Percentiles rank a stretch among this genome's conserved stretches.
phyloP scores from a whole-genome alignment of 1,284 basidiomycete genomes.

The Apiotrichum domesticum region DNA sequence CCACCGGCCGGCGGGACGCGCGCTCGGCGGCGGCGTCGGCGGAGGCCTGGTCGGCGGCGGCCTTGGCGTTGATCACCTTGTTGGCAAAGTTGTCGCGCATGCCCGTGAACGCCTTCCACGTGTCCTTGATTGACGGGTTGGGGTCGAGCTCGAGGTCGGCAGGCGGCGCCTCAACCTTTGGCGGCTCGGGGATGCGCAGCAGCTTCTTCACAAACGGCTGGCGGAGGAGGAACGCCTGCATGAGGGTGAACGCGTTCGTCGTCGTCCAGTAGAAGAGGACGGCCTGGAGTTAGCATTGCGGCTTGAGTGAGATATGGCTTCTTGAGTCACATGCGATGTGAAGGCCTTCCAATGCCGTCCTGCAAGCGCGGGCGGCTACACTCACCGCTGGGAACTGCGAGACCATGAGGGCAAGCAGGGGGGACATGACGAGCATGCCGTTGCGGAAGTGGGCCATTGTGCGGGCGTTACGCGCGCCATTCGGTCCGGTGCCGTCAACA shows the following conservation, averaged over 20 bases:
- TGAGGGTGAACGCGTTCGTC: constrained; percentile 52
- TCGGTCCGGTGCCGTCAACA: constrained; percentile 51
- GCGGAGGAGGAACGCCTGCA: constrained; percentile 49
- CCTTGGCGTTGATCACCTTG: not conserved
- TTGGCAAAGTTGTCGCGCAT: not conserved
- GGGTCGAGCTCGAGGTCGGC: constrained; percentile 12
- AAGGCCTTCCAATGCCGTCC: no score
- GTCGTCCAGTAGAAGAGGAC: constrained; percentile 55
- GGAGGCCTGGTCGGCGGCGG: not conserved
- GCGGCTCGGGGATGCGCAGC: constrained; percentile 41
- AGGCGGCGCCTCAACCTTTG: constrained; percentile 21
- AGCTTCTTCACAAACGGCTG: constrained; percentile 31
- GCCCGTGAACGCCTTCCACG: constrained; percentile 2
- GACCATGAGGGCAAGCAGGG: constrained; percentile 60
- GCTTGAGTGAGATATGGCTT: no score
- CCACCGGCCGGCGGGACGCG: not conserved
- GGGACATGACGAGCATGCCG: constrained; percentile 58
- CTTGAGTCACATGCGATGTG: no score
- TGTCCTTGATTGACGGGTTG: constrained; percentile 15
- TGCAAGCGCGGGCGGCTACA: not conserved
- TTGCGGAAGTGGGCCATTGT: constrained; percentile 67
- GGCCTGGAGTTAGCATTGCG: constrained; percentile 29
- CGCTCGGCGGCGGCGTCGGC: not conserved
- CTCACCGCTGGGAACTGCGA: constrained; percentile 50
- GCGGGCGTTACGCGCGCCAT: constrained; percentile 13